These are phyloP conservation scores for Aspergillus ruber DNA, from an alignment of 2,329 filamentous ascomycete genomes.

Conservation along the genomic window DNA sequence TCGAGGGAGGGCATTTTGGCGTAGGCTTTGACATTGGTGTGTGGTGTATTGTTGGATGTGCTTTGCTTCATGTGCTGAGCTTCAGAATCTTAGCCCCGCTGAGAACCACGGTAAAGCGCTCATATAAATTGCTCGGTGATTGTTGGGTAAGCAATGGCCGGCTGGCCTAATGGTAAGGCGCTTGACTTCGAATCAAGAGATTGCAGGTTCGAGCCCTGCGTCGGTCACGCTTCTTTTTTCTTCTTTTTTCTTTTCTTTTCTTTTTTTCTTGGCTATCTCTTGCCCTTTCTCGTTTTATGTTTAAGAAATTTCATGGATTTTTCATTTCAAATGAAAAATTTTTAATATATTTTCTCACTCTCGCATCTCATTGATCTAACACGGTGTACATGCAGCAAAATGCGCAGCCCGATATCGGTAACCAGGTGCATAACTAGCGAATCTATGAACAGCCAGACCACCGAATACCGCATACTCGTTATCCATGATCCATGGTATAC, in stretches of 20 bases:
- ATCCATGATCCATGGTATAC: too few relatives aligned
- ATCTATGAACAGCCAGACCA: too few relatives aligned
- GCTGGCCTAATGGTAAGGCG: conserved; percentile 46
- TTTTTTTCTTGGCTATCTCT: too few relatives aligned
- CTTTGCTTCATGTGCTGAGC: neutral
- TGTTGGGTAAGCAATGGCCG: conserved; percentile 9
- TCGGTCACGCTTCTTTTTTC: conserved; percentile 25
- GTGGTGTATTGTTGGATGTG: neutral
- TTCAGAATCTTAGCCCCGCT: neutral
- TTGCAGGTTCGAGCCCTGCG: conserved; percentile 43
- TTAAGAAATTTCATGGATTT: too few relatives aligned
- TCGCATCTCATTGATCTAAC: too few relatives aligned
- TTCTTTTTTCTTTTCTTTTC: neutral
- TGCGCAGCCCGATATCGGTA: too few relatives aligned
- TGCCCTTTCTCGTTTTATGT: too few relatives aligned
- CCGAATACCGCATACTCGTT: too few relatives aligned
- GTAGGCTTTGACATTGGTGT: neutral
- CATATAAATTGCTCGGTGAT: neutral
- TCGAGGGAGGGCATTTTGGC: conserved; percentile 14
- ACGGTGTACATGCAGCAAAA: too few relatives aligned
- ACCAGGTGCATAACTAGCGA: too few relatives aligned
- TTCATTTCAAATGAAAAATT: too few relatives aligned
- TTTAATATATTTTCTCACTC: too few relatives aligned
- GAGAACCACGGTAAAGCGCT: neutral
- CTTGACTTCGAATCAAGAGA: conserved; percentile 49